Conservation (phyloP, 805 yeast species). For the Barnettozyma vustinii region DNA sequence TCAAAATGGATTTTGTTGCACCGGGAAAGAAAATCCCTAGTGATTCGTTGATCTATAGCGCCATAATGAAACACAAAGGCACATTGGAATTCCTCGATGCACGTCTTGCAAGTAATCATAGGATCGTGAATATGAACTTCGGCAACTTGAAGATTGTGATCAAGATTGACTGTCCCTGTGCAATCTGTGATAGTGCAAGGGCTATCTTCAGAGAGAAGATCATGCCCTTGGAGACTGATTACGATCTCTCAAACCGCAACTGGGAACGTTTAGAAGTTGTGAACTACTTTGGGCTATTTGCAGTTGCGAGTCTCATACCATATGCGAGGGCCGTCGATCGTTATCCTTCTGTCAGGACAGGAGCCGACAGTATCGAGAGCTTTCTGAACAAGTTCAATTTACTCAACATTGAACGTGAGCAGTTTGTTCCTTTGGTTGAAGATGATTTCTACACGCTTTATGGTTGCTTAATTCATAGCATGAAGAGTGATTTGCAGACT, state of each 20-base stretch:
- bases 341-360: constrained; percentile 38
- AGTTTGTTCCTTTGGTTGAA: constrained; percentile 26
- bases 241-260: constrained; percentile 19
- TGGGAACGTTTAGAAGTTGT: constrained; percentile 28
- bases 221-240: constrained; percentile 27
- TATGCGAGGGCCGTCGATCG: constrained; percentile 39
- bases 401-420: constrained; percentile 12
- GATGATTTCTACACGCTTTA: constrained; percentile 30
- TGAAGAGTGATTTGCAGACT: constrained; percentile 31
- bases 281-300: constrained; percentile 33
- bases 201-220: constrained; percentile 31
- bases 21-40: constrained; percentile 30
- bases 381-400: constrained; percentile 26
- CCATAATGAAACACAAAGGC: constrained; percentile 30
- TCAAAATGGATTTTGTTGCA: constrained; percentile 35
- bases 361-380: constrained; percentile 31
- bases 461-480: constrained; percentile 34
- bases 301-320: constrained; percentile 31
- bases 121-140: constrained; percentile 18
- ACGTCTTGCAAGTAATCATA: constrained; percentile 23
- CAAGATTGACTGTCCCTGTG: constrained; percentile 18
- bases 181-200: constrained; percentile 20
- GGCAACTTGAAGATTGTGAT: constrained; percentile 12
- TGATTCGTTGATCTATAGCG: constrained; percentile 28
- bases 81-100: constrained; percentile 35